These are phyloP conservation scores for Pezicula rhizophila DNA, from an alignment of 2,329 filamentous ascomycete species.

Conservation along the genomic window DNA sequence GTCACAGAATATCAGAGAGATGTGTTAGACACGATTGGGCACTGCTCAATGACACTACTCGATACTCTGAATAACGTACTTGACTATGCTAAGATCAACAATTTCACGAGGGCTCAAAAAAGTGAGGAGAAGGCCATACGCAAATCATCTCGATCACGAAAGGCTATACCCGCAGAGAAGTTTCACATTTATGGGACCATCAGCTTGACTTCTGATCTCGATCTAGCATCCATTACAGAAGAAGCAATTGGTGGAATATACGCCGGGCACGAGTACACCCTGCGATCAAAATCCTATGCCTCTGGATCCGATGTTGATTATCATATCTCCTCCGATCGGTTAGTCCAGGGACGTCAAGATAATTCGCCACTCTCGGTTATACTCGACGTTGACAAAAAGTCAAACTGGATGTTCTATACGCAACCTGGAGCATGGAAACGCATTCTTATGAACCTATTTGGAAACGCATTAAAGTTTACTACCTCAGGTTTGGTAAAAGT, in stretches of 20 bases:
- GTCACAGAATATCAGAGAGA: constrained; percentile 38
- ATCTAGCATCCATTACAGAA: neutral
- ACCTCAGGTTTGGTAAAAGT: constrained; percentile 42
- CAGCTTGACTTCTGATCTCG: neutral
- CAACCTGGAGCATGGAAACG: constrained; percentile 43
- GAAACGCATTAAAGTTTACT: constrained; percentile 58
- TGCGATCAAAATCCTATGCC: no score
- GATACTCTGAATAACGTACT: constrained; percentile 38
- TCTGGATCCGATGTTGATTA: neutral
- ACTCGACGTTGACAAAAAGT: constrained; percentile 27
- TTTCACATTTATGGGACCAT: neutral
- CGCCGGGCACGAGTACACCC: neutral
- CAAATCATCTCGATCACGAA: neutral
- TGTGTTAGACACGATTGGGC: constrained; percentile 40
- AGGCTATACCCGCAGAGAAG: neutral
- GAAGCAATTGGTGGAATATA: neutral
- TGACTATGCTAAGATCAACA: constrained; percentile 24
- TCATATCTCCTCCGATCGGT: neutral
- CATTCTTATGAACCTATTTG: constrained; percentile 56
- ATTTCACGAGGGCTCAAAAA: neutral
- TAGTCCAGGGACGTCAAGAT: constrained; percentile 22
- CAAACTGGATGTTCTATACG: constrained; percentile 44
- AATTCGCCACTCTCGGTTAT: constrained; percentile 51
- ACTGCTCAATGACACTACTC: constrained; percentile 42
- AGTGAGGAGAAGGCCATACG: neutral